Evolutionary conservation across 2,329 filamentous ascomycete genomes (phyloP).

Genomic region (Hypoxylon sp.): DNA sequence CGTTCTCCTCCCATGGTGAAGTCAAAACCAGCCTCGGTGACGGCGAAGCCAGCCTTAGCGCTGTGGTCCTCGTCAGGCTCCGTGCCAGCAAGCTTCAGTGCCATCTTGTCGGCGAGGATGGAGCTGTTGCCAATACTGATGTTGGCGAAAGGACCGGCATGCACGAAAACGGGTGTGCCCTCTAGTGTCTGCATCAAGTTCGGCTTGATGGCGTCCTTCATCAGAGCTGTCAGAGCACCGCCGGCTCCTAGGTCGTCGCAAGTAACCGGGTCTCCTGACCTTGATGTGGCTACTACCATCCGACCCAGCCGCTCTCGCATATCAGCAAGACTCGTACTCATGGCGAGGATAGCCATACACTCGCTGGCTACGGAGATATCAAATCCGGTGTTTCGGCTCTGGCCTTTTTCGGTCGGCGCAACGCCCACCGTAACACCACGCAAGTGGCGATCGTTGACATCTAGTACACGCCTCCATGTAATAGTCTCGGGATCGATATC

Average conservation of each 20-base stretch:
- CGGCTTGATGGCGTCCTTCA: slow-evolving; percentile 98
- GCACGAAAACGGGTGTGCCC: slow-evolving; percentile 96
- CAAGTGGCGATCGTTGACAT: slow-evolving; percentile 96
- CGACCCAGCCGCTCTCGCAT: slow-evolving; percentile 92
- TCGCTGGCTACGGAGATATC: slow-evolving; percentile 98
- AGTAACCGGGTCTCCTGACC: slow-evolving; percentile 86
- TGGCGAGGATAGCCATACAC: slow-evolving; percentile 96
- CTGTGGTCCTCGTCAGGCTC: slow-evolving; percentile 88
- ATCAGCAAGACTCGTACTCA: slow-evolving; percentile 86
- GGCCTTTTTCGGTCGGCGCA: slow-evolving; percentile 88
- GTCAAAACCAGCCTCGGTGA: slow-evolving; percentile 97
- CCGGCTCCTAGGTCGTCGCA: slow-evolving; percentile 95
- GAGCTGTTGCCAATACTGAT: slow-evolving; percentile 98
- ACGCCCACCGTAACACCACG: slow-evolving; percentile 88
- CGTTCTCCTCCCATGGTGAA: slow-evolving; percentile 99
- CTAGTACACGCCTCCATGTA: slow-evolving; percentile 93
- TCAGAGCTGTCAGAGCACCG: slow-evolving; percentile 89
- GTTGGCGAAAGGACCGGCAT: slow-evolving; percentile 97
- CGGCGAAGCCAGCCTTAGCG: slow-evolving; percentile 86
- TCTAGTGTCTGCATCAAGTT: slow-evolving; percentile 99
- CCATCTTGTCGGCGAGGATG: slow-evolving; percentile 92
- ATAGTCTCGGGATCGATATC: slow-evolving; percentile 98
- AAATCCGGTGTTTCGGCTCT: slow-evolving; percentile 88
- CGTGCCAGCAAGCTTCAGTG: slow-evolving; percentile 93
- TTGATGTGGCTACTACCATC: slow-evolving; percentile 94